Conservation (phyloP, 2,329 filamentous ascomycete genomes). For the Thelonectria rubi region DNA sequence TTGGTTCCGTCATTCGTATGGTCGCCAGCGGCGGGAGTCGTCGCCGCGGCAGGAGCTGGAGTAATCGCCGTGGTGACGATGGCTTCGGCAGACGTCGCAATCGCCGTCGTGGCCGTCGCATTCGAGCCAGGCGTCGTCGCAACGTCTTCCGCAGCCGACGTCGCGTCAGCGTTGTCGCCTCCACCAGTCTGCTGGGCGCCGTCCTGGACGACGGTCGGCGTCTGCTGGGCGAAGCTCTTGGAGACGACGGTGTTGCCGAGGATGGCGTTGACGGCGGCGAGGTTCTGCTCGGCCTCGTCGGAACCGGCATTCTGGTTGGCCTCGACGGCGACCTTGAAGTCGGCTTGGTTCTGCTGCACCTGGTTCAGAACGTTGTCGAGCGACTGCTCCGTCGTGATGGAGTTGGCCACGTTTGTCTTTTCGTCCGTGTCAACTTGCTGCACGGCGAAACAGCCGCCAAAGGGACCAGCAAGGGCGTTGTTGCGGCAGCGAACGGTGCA, state of each 20-base stretch:
- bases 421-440: constrained; percentile 59
- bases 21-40: background rate
- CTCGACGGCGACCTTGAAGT: constrained; percentile 53
- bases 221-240: constrained; percentile 46
- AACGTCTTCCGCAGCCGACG: constrained; percentile 1
- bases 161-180: constrained; percentile 15
- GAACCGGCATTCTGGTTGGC: constrained; percentile 55
- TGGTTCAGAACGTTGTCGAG: constrained; percentile 58
- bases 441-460: constrained; percentile 66
- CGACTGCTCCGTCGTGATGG: constrained; percentile 57
- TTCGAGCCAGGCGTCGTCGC: constrained; percentile 5
- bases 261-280: constrained; percentile 52
- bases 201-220: constrained; percentile 41
- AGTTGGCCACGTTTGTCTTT: constrained; percentile 54
- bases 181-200: constrained; percentile 16
- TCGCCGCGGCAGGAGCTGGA: constrained; percentile 1
- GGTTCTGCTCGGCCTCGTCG: constrained; percentile 40
- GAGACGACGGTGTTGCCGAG: constrained; percentile 44
- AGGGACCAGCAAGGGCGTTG: constrained; percentile 64
- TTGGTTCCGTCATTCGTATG: constrained; percentile 14
- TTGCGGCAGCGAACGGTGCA: constrained; percentile 69
- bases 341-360: constrained; percentile 59
- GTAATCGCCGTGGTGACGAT: constrained; percentile 19
- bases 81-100: background rate
- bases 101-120: background rate